A percentile compares a stretch with the other conserved stretches of the same genome.
Evolutionary conservation across 2,329 filamentous ascomycete species (phyloP).

Genomic region (Ceratocystis variospora): DNA sequence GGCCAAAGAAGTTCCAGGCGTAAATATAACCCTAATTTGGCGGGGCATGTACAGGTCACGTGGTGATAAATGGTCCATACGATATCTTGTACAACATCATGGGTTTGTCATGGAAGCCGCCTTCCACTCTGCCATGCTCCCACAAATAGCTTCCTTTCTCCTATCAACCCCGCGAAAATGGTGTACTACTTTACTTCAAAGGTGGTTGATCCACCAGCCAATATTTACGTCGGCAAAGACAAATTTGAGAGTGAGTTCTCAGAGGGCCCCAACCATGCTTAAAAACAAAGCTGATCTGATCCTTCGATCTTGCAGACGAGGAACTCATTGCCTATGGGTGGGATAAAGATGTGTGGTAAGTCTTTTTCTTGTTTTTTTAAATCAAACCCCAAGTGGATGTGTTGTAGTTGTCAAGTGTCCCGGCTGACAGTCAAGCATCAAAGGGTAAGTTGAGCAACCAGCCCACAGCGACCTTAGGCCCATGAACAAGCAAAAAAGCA

Average conservation of each 20-base stretch:
- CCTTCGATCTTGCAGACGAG: slow-evolving; percentile 52
- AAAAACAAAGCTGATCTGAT: neutral
- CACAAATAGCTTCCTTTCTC: neutral
- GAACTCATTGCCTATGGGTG: slow-evolving; percentile 88
- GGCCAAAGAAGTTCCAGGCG: neutral
- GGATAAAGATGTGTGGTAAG: slow-evolving; percentile 88
- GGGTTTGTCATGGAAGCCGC: neutral
- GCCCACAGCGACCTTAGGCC: neutral
- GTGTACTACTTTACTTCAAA: slow-evolving; percentile 93
- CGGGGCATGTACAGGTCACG: neutral
- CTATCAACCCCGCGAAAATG: slow-evolving; percentile 39
- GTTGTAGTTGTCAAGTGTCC: neutral
- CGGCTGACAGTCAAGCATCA: neutral
- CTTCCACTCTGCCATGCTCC: neutral
- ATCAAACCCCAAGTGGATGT: no score
- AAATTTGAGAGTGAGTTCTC: slow-evolving; percentile 79
- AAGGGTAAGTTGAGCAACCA: neutral
- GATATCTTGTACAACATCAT: slow-evolving; percentile 6
- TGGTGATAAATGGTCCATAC: neutral
- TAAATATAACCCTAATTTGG: neutral
- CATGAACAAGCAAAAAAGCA: neutral
- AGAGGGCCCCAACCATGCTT: neutral
- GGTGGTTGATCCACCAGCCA: slow-evolving; percentile 65
- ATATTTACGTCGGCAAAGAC: slow-evolving; percentile 95
- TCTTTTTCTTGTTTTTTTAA: slow-evolving; percentile 5